Conservation (phyloP, 2,329 filamentous ascomycete genomes). For the Trichoderma sp. region DNA sequence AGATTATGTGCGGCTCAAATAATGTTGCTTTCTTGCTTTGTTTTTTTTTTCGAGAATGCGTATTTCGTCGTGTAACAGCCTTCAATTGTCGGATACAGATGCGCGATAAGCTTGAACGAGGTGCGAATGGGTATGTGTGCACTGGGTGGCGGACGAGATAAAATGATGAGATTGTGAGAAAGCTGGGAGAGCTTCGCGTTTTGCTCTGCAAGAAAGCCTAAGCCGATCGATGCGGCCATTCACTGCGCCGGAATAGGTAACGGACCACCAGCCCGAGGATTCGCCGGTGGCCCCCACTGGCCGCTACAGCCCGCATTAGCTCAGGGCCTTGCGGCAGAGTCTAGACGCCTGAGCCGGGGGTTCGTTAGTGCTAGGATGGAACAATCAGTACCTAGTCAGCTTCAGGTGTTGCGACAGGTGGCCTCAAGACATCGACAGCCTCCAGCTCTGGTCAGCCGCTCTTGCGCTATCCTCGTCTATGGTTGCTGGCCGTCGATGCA, state of each 20-base stretch:
- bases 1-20: not conserved
- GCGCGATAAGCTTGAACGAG: not conserved
- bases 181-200: conserved; percentile 7
- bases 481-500: conserved; percentile 11
- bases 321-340: conserved; percentile 14
- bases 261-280: conserved; percentile 20
- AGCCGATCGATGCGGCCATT: not conserved
- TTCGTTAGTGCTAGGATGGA: not conserved
- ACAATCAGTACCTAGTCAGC: conserved; percentile 10
- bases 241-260: conserved; percentile 4
- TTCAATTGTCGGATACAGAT: not conserved
- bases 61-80: not conserved
- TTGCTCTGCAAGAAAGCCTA: not conserved
- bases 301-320: conserved; percentile 14
- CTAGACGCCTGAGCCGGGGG: conserved; percentile 7
- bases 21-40: not conserved
- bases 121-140: conserved; percentile 1
- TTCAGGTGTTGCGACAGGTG: conserved; percentile 35
- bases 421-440: conserved; percentile 27
- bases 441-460: conserved; percentile 16
- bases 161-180: not conserved
- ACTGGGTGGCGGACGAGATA: not conserved
- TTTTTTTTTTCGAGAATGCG: not conserved
- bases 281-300: conserved; percentile 21
- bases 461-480: conserved; percentile 11